A percentile compares a stretch with the other conserved stretches of the same genome.
Conservation (phyloP, 768 basidiomycete species). For the Galerina sulciceps region DNA sequence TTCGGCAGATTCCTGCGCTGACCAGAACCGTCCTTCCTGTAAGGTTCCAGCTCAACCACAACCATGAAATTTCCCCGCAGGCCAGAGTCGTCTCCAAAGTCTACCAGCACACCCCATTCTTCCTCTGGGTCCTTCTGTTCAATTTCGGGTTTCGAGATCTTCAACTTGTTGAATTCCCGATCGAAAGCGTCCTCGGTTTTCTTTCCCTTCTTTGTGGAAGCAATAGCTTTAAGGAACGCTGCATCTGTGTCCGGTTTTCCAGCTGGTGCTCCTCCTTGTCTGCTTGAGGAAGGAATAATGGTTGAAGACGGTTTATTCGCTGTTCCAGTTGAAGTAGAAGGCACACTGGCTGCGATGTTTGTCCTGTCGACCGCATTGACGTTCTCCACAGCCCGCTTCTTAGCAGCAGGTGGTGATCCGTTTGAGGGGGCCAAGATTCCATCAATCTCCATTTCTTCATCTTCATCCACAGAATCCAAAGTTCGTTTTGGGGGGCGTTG, state of each 20-base stretch:
- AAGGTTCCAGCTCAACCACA: slow-evolving; percentile 67
- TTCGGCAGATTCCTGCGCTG: slow-evolving; percentile 21
- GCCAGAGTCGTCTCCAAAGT: slow-evolving; percentile 65
- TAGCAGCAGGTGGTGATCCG: slow-evolving; percentile 29
- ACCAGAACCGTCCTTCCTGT: slow-evolving; percentile 31
- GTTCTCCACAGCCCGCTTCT: slow-evolving; percentile 48
- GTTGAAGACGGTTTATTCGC: slow-evolving; percentile 11
- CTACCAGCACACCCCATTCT: slow-evolving; percentile 64
- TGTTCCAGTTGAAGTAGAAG: slow-evolving; percentile 21
- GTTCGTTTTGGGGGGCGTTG: slow-evolving; percentile 42
- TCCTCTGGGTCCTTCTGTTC: slow-evolving; percentile 46
- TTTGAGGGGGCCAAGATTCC: background rate
- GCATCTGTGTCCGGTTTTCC: slow-evolving; percentile 69
- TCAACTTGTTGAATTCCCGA: slow-evolving; percentile 78
- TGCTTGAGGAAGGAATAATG: background rate
- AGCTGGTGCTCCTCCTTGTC: slow-evolving; percentile 33
- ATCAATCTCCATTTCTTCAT: slow-evolving; percentile 35
- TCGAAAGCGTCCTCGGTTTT: slow-evolving; percentile 73
- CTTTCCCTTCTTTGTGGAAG: slow-evolving; percentile 73
- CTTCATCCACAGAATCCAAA: slow-evolving; percentile 37
- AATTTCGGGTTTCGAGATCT: slow-evolving; percentile 66
- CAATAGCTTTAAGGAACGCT: slow-evolving; percentile 73
- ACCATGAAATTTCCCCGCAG: slow-evolving; percentile 83
- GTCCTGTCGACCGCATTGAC: slow-evolving; percentile 35
- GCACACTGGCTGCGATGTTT: slow-evolving; percentile 7